phyloP scores from a whole-genome alignment of 2,329 filamentous ascomycete genomes.

The Diaporthe aspalathi region DNA sequence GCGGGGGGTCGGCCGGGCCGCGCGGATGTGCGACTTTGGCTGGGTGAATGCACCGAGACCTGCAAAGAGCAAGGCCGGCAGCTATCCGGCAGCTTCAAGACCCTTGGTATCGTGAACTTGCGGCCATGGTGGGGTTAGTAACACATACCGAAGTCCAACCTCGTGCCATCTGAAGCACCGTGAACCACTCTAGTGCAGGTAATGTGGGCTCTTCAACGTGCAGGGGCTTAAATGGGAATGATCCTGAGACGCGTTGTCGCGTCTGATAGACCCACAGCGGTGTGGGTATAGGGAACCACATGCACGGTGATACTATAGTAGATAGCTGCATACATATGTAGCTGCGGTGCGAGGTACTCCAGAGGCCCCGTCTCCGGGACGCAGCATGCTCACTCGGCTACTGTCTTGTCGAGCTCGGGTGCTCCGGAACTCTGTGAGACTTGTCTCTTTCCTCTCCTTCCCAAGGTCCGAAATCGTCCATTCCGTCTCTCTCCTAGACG shows the following conservation, averaged over 20 bases:
- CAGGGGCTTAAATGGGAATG: constrained; percentile 17
- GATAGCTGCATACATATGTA: no score
- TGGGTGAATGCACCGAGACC: neutral
- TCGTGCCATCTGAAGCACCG: neutral
- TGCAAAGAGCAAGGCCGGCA: neutral
- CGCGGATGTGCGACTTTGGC: neutral
- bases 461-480: constrained; percentile 2
- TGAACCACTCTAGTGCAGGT: neutral
- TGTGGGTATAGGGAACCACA: neutral
- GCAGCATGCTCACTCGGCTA: neutral
- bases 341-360: constrained; percentile 1
- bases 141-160: neutral
- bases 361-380: neutral
- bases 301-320: no score
- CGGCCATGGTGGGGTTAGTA: neutral
- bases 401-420: neutral
- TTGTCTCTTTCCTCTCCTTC: neutral
- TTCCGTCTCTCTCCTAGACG: neutral
- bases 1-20: neutral
- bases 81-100: neutral
- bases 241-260: constrained; percentile 20
- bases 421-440: neutral
- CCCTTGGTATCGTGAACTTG: neutral
- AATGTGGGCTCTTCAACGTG: neutral
- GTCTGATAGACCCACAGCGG: constrained; percentile 32